Evolutionary conservation across 176 grass and related monocot species (phyloP), one percentile per base, ranked within the genome.

Genomic region (Eleusine indica): DNA sequence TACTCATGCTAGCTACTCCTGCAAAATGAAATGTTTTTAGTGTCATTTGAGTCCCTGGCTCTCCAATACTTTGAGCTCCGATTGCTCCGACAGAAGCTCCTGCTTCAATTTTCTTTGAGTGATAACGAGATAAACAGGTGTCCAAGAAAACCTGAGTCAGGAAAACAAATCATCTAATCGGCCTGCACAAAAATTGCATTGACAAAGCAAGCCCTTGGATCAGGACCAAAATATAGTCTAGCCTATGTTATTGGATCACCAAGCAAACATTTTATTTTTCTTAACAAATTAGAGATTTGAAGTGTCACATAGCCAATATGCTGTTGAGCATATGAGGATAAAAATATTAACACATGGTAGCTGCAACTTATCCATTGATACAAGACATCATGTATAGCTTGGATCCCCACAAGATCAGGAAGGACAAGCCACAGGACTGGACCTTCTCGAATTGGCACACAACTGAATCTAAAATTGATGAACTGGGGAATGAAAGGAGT

Each of bases 1-100:
- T 94, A 94, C 92, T 98, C 95, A 98, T 98, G 84, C 92, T 97
- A 79, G 95, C 95, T 84, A 98, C 95, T 89, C 95, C 95, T 70
- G 95, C 95, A 94, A 98, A 98, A 71, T 98, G 95, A 69, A 98
- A 98, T 46, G 95, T 98, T 86, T 98, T 98, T 53, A 98, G 64
- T 47, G 95, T 98, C 95, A 98, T 98, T 71, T 98, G 95, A 42
- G 95, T 98, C 71, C 95, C 95, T 63, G 95, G 95, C 68, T 98
- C 95, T 68, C 95, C 95, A 73, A 98, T 98, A 93, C 95, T 98
- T 82, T 98, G 95, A 72, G 95, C 95, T 40, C 95, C 95, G 28
- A 95, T 98, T 88, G 95, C 95, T 58, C 95, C 95, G 86, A 98
- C 77, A 37, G 95, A 85, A 40, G 92, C 90, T 89, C 95, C 95